A percentile compares a stretch with the other conserved stretches of the same genome.
Evolutionary conservation across 768 basidiomycete genomes (phyloP).

Genomic region (Tephrocybe sp.): DNA sequence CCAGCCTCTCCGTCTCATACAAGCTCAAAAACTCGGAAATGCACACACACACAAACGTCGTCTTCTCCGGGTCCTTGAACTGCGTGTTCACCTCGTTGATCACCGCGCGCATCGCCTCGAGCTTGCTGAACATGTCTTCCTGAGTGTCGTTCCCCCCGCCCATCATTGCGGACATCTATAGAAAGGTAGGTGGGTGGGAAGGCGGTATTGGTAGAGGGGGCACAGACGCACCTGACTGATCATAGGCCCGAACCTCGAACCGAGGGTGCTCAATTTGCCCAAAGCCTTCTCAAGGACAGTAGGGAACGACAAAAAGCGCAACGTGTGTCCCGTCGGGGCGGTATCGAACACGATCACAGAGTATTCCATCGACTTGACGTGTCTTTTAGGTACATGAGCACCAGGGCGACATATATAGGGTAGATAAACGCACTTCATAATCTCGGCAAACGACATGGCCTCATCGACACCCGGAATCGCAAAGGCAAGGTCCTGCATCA

Average conservation of each 20-base stretch:
- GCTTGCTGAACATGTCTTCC: conserved; percentile 98
- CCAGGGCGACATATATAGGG: neutral
- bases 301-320: conserved; percentile 99
- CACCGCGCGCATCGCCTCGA: conserved; percentile 94
- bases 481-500: conserved; percentile 99
- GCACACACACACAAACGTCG: conserved; percentile 97
- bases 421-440: conserved; percentile 84
- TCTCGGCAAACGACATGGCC: conserved; percentile 99
- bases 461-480: conserved; percentile 99
- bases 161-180: conserved; percentile 94
- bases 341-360: conserved; percentile 99
- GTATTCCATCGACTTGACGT: conserved; percentile 99
- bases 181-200: neutral
- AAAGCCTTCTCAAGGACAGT: conserved; percentile 96
- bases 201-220: neutral
- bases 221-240: conserved; percentile 64
- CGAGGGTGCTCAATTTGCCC: conserved; percentile 91
- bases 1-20: conserved; percentile 97
- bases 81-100: conserved; percentile 99
- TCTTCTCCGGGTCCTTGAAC: conserved; percentile 99
- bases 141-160: conserved; percentile 88
- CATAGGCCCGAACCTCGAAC: conserved; percentile 96
- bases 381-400: conserved; percentile 50
- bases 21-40: conserved; percentile 98
- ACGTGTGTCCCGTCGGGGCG: conserved; percentile 96